phyloP scores from a whole-genome alignment of 1,284 basidiomycete genomes.

The Ustilago hordei region DNA sequence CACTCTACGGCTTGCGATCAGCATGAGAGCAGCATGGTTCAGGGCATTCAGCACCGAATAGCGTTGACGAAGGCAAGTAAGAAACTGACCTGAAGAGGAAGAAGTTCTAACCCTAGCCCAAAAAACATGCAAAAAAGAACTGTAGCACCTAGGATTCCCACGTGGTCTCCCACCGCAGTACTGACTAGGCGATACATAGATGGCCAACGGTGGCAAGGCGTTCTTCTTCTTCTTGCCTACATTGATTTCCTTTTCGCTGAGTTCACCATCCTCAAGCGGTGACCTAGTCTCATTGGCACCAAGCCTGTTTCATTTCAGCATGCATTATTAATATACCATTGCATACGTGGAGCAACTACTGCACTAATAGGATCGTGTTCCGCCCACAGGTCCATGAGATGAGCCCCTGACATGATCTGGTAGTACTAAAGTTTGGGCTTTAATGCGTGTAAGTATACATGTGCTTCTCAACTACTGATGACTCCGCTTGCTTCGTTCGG shows the following conservation, averaged over 20 bases:
- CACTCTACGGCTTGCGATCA: no score
- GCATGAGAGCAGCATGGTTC: no score
- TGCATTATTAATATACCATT: conserved; percentile 4
- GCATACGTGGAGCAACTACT: background rate
- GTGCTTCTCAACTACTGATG: conserved; percentile 30
- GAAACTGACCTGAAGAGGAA: no score
- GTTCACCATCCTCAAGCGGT: conserved; percentile 44
- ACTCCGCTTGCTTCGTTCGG: conserved; percentile 40
- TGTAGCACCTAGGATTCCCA: conserved; percentile 84
- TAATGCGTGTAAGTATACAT: background rate
- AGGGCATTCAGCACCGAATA: no score
- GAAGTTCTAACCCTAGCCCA: no score
- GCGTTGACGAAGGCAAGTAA: no score
- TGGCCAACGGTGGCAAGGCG: conserved; percentile 48
- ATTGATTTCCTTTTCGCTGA: conserved; percentile 52
- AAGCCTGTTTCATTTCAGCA: background rate
- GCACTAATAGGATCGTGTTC: no score
- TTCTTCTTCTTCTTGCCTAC: conserved; percentile 44
- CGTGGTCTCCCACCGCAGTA: conserved; percentile 86
- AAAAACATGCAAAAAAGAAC: conserved; percentile 71
- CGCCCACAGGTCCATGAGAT: no score
- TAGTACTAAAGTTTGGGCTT: no score
- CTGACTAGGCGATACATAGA: conserved; percentile 80
- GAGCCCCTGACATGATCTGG: no score
- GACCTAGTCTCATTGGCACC: background rate